phyloP scores from a whole-genome alignment of 2,329 filamentous ascomycete species.

The Epichloe hybrida region DNA sequence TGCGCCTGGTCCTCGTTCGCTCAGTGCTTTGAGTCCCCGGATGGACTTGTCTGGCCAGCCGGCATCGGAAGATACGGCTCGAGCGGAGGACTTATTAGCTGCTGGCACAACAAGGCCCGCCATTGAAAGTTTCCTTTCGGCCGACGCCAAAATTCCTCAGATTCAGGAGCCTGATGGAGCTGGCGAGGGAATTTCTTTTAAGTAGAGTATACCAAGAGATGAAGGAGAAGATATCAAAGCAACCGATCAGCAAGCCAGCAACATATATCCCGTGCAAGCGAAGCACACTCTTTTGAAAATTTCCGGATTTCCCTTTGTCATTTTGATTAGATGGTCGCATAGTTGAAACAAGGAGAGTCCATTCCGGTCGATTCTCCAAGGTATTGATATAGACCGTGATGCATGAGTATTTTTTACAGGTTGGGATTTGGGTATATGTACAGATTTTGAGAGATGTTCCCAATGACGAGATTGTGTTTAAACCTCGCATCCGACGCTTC shows the following conservation, averaged over 20 bases:
- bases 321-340: not conserved
- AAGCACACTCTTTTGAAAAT: conserved; percentile 1
- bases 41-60: conserved; percentile 1
- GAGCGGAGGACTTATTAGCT: conserved; percentile 5
- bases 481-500: not conserved
- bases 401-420: not conserved
- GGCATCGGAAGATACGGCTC: conserved; percentile 1
- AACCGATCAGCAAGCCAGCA: not conserved
- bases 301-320: not conserved
- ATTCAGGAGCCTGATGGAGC: conserved; percentile 8
- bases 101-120: conserved; percentile 19
- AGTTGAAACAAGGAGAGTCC: not conserved
- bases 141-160: conserved; percentile 27
- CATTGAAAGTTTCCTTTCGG: conserved; percentile 38
- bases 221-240: not conserved
- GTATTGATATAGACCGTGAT: not conserved
- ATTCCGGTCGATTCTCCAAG: not conserved
- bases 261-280: conserved; percentile 7
- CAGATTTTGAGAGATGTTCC: not conserved
- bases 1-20: conserved; percentile 18
- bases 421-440: not conserved
- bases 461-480: not conserved
- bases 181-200: not conserved
- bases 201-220: not conserved
- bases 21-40: conserved; percentile 15